phyloP scores from a whole-genome alignment of 148 eudicot species.

The Nepenthes gracilis region DNA sequence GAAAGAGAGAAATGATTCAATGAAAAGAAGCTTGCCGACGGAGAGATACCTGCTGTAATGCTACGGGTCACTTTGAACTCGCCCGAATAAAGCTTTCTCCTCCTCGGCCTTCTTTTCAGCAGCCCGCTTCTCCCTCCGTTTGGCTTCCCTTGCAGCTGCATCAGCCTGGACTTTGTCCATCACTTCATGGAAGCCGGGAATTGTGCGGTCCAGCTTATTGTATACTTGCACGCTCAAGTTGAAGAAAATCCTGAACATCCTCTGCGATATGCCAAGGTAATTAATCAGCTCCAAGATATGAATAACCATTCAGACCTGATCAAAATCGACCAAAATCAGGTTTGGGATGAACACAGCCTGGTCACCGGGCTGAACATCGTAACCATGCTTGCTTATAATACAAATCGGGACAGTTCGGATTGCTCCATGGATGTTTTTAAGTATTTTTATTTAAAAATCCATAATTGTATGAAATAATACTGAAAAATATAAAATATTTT shows the following conservation, averaged over 20 bases:
- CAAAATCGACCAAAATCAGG: background rate
- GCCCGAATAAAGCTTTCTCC: background rate
- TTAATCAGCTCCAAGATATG: constrained; percentile 1
- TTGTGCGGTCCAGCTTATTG: constrained; percentile 15
- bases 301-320: no score
- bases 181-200: constrained; percentile 42
- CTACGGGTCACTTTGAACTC: no score
- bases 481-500: no score
- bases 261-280: constrained; percentile 17
- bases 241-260: constrained; percentile 16
- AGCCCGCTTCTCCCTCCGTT: constrained; percentile 13
- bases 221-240: constrained; percentile 21
- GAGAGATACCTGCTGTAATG: no score
- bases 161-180: constrained; percentile 30
- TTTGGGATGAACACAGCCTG: background rate
- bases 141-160: constrained; percentile 15
- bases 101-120: constrained; percentile 23
- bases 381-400: no score
- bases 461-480: no score
- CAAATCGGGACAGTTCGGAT: no score
- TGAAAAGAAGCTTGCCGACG: no score
- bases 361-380: no score
- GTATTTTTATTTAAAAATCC: no score
- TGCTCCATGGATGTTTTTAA: no score
- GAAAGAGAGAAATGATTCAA: no score